These are phyloP conservation scores for Linum tenue DNA, from an alignment of 345 rosid species.

Conservation along the genomic window DNA sequence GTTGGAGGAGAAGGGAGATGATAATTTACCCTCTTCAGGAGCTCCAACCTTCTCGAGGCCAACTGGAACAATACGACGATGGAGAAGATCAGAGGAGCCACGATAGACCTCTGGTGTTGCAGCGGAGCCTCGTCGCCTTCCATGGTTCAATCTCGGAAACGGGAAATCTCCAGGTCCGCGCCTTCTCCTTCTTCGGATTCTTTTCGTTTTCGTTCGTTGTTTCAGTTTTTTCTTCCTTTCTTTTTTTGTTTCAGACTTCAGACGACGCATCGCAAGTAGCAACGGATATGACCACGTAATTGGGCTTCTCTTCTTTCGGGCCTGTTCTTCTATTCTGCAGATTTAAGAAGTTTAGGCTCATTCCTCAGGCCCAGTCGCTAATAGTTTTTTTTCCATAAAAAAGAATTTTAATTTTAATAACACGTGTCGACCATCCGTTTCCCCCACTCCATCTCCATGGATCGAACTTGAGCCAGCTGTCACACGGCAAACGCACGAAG, in stretches of 20 bases:
- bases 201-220: not conserved
- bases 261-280: no score
- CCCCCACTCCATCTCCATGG: no score
- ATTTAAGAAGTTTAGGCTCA: no score
- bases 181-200: not conserved
- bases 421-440: no score
- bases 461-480: no score
- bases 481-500: no score
- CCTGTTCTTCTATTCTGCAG: not conserved
- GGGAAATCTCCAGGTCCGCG: not conserved
- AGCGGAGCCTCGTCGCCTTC: conserved; percentile 37
- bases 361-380: no score
- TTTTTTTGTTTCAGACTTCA: no score
- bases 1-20: not conserved
- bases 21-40: conserved; percentile 39
- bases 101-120: conserved; percentile 27
- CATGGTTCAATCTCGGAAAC: conserved; percentile 10
- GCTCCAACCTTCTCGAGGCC: conserved; percentile 31
- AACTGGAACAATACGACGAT: conserved; percentile 42
- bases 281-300: no score
- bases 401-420: no score
- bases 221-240: not conserved
- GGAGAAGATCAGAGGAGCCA: conserved; percentile 54
- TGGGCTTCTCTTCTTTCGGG: no score
- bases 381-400: no score